Base-by-base conservation (phyloP, 1,284 basidiomycete genomes). In the Boletus hoseneyae region DNA sequence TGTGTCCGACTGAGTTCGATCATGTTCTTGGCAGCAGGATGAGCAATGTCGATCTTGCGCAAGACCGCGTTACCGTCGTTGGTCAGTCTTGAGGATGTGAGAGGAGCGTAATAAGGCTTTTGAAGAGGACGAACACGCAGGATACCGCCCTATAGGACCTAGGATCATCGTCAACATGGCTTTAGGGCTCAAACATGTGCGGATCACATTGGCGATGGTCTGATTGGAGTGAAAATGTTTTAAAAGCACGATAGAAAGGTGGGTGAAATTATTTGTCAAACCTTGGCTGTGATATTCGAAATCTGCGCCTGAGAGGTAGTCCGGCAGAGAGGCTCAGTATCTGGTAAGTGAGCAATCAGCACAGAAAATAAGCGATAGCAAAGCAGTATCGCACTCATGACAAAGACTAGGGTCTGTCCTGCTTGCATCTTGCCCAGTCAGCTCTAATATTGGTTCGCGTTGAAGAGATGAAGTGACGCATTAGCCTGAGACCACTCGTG, bases 121-220 rank as follows among this genome's bases (percentile, higher is more conserved):
- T 25, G 23, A 25, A 54, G 23, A 44, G 6, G 42, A 44, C 32
- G 15, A 16, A 78, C 89, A 64, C 58, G 94, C 92, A 96, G 64
- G 60, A 97, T 97, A 47, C 94, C 93, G 50, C 94, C 94, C 94
- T 23, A 97, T 97, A 3, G 94, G 93, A 74, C 98, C 94, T 42
- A 97, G 74, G 61, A 98, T 97, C 96, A 99, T 99, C 79, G 99
- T 99, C 55, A 98, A 78, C 96, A 98, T 99, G 38, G 95, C 87
- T 68, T 97, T 96, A 4, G 96, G 96, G 6, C 97, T 96, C 30
- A 98, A 73, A 82, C 96, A 99, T 60, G 95, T 98, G 56, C 95
- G 74, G 62, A 99, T 98, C n/a, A 99, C 94, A 78, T 98, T 96
- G 59, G 96, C 92, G 3, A 99, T 96, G 15, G 94, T 97, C 91